Conservation (phyloP, 1,284 basidiomycete species). For the Leccinum subrobustum region DNA sequence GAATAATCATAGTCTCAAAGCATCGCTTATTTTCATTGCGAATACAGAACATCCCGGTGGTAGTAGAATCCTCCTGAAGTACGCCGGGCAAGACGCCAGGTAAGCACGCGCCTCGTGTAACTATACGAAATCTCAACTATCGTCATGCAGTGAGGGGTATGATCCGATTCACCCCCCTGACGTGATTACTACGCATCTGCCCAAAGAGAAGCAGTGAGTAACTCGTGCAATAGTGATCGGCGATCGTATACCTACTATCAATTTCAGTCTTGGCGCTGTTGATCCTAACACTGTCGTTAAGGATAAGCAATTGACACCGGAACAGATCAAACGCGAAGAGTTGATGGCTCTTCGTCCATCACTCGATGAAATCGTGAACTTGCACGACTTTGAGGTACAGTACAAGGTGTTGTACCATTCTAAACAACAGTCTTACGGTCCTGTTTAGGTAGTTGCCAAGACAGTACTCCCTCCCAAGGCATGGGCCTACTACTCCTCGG, state of each 20-base stretch:
- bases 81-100: slow-evolving; percentile 77
- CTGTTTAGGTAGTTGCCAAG: slow-evolving; percentile 46
- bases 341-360: slow-evolving; percentile 46
- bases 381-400: slow-evolving; percentile 68
- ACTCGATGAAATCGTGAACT: slow-evolving; percentile 58
- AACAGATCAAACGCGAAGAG: slow-evolving; percentile 42
- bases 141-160: slow-evolving; percentile 46
- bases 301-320: slow-evolving; percentile 44
- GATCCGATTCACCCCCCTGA: slow-evolving; percentile 66
- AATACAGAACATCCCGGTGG: slow-evolving; percentile 52
- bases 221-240: background rate
- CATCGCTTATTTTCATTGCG: background rate
- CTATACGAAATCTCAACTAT: background rate
- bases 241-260: background rate
- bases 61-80: slow-evolving; percentile 61
- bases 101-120: slow-evolving; percentile 27
- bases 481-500: slow-evolving; percentile 68
- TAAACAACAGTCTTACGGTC: background rate
- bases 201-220: slow-evolving; percentile 47
- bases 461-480: slow-evolving; percentile 52
- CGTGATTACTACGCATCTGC: slow-evolving; percentile 60
- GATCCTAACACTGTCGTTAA: slow-evolving; percentile 46
- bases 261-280: slow-evolving; percentile 38
- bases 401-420: slow-evolving; percentile 4
- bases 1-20: background rate